Evolutionary conservation across 2,329 filamentous ascomycete genomes (phyloP), one percentile per base, ranked within the genome.

Genomic region (Aspergillus spinulosporus): DNA sequence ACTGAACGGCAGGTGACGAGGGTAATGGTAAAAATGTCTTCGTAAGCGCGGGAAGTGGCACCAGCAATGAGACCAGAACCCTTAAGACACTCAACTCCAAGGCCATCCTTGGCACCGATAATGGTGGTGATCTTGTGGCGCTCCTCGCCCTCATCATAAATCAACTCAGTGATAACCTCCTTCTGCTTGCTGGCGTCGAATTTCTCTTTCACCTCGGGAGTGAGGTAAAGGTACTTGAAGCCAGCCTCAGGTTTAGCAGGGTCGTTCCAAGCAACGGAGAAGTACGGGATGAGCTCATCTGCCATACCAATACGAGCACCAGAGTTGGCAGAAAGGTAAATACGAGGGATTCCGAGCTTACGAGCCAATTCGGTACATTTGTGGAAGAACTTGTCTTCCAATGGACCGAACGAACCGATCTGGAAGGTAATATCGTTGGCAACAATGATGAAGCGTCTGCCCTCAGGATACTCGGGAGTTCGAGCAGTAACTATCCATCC

Each of bases 381-480:
- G 83, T 95, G 84, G 86, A 99, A 99, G 85, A 96, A 99, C 68
- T 90, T 88, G 76, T 99, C 94, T 80, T 99, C 94, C 77, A 88
- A 88, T 40, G 94, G 94, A 51, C 94, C 94, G 73, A 99, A 99
- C 1, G 91, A 96, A 70, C 94, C 94, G 73, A 97, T 99, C 83
- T 95, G 95, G 84, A 91, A 97, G 14, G 94, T 99, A 74, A 99
- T 99, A 72, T 99, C 94, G 83, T 99, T 99, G 82, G 94, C 92
- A 61, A 99, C 88, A 63, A 99, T 90, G 72, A 99, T 87, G 78
- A 97, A 97, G 71, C 90, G 90, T 65, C 94, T 86, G 58, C 94
- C 94, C 62, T 85, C 84, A 57, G 94, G 93, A 73, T 99, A 99
- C 76, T 99, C 94, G 7, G 94, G 94, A 1, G 94, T 97, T 72